Base-by-base conservation (phyloP, 805 yeast species). In the Teunomyces aglyptinius region DNA sequence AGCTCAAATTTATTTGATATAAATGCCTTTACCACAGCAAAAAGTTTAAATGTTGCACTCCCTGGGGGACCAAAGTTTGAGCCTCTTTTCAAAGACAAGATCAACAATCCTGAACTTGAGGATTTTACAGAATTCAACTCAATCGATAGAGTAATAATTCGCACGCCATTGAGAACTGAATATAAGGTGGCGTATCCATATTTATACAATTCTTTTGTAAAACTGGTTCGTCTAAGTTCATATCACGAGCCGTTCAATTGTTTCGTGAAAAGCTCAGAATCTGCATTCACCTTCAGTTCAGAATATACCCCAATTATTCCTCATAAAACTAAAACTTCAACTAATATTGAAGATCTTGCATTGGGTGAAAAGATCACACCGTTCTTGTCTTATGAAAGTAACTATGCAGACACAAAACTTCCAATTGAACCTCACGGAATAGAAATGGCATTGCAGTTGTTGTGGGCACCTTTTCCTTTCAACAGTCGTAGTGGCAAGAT, bases 61-160 rank as follows among this genome's bases (percentile, higher is more conserved):
- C 97, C 97, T 0, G 96, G 96, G 10, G 99, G 99, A 0, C 98
- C 99, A 10, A 88, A 86, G 60, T 94, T 90, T 65, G 98, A 91
- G 67, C 96, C 96, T 0, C 66, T 91, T 12, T 81, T 75, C 66
- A 82, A 83, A 49, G 87, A 85, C 44, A 61, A 61, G 41, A 70
- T 73, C 32, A 82, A 82, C 54, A 75, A 76, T 22, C 80, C 78
- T 19, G 86, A 82, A 39, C 62, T 64, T 22, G 92, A 86, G 49
- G 97, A 91, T 60, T 86, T 78, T 64, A 89, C 87, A 45, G 98
- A 92, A 63, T 91, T 94, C 68, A 91, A 91, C 57, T 80, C 96
- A 6, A 77, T 92, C 33, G 97, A 91, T 59, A 72, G 96, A 60
- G 82, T 90, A 19, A 89, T 94, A 18, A 85, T 88, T 66, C 76